Evolutionary conservation across 2,329 filamentous ascomycete species (phyloP).

Genomic region (Dendrostoma leiphaemia): DNA sequence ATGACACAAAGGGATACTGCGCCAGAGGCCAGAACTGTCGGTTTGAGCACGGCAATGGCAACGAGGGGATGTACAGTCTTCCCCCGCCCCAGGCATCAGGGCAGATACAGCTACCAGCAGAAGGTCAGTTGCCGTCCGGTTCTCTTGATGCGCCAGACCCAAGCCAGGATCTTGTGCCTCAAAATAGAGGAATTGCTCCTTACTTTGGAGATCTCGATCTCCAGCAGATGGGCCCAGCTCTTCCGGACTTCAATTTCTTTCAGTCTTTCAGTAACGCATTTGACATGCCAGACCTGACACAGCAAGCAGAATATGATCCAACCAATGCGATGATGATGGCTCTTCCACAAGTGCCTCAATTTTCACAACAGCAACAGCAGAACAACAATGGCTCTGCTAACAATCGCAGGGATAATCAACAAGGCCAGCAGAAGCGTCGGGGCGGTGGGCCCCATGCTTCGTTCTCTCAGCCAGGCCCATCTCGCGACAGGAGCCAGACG

Average conservation of each 20-base stretch:
- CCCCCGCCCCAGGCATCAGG: constrained; percentile 18
- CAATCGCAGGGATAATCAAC: constrained; percentile 35
- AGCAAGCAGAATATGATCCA: constrained; percentile 50
- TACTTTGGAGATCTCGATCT: background rate
- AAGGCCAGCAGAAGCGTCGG: constrained; percentile 32
- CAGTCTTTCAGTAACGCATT: background rate
- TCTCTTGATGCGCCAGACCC: background rate
- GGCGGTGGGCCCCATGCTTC: constrained; percentile 43
- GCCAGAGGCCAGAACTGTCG: constrained; percentile 64
- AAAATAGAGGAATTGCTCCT: background rate
- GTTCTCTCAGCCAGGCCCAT: constrained; percentile 64
- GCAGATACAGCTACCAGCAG: constrained; percentile 27
- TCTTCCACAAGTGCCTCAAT: constrained; percentile 11
- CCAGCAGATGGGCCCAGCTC: background rate
- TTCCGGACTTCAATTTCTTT: background rate
- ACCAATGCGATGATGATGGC: constrained; percentile 20
- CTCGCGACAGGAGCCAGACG: constrained; percentile 60
- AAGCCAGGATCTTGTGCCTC: too few relatives aligned
- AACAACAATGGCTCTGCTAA: constrained; percentile 22
- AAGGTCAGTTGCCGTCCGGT: constrained; percentile 27
- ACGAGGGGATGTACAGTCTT: constrained; percentile 40
- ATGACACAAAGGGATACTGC: constrained; percentile 72
- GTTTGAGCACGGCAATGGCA: constrained; percentile 65
- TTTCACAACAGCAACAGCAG: background rate
- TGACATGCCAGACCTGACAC: constrained; percentile 2